Base-by-base conservation (phyloP, 1,284 basidiomycete species). In the Ceratobasidium theobromae region DNA sequence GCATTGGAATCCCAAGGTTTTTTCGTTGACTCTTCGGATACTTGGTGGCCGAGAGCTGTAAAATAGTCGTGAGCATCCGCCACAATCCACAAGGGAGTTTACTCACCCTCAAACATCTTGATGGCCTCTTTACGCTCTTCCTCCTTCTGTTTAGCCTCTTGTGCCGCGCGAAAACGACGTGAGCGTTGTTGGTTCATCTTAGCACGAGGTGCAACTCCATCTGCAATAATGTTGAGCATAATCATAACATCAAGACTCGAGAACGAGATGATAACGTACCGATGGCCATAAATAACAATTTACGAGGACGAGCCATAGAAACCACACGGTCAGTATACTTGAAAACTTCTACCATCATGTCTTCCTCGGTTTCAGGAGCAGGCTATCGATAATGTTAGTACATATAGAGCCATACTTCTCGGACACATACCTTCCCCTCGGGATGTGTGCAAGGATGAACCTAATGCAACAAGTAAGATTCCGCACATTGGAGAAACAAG, bases 141-240 rank as follows among this genome's bases (percentile, higher is more conserved):
- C 69, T 93, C 93, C 77, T 98, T 96, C 55, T 97, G 92, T 70
- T 91, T 88, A 0, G 96, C 95, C 76, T 99, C 97, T 75, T 95
- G 93, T 1, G 95, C 87, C 16, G 95, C 86, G 66, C 97, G 86
- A 80, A 99, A 99, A 70, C 96, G 91, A 73, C 97, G 85, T 21
- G 93, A 95, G 14, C 96, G 91, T 76, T 98, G 95, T 75, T 98
- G 97, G 76, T 98, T 98, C 96, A 99, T 99, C 80, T 99, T 99
- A 33, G 96, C 96, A 72, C 96, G 88, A 23, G 96, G 96, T 9
- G 96, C 96, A 38, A 99, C 97, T 68, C 96, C 97, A 75, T 99
- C 93, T 94, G 69, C 18, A 30, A 58, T 53, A 49, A 25, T 51
- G 33, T 65, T 48, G 68, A 23, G 4, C 48, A 55, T 16, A 14